phyloP scores from a whole-genome alignment of 2,329 filamentous ascomycete species.

The Alternaria arbusti region DNA sequence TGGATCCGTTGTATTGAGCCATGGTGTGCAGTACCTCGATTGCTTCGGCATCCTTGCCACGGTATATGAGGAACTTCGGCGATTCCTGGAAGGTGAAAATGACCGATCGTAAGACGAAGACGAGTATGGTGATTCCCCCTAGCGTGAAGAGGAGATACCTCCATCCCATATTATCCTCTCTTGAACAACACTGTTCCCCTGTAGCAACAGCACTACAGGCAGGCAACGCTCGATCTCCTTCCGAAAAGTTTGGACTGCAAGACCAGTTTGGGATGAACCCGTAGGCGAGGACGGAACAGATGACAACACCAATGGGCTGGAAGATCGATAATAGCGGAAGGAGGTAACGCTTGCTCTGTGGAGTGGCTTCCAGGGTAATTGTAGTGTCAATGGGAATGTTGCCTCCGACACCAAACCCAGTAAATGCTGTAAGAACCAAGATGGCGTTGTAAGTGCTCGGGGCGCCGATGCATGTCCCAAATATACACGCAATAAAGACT shows the following conservation, averaged over 20 bases:
- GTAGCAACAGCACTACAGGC: slow-evolving; percentile 51
- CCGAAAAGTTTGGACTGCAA: slow-evolving; percentile 60
- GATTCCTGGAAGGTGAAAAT: slow-evolving; percentile 64
- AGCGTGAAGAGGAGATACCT: slow-evolving; percentile 53
- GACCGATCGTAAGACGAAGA: slow-evolving; percentile 61
- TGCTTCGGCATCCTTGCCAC: slow-evolving; percentile 60
- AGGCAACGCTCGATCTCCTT: slow-evolving; percentile 48
- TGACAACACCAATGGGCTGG: slow-evolving; percentile 62
- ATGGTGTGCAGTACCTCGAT: slow-evolving; percentile 54
- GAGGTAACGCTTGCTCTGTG: slow-evolving; percentile 59
- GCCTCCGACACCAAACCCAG: slow-evolving; percentile 60
- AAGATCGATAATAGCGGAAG: slow-evolving; percentile 62
- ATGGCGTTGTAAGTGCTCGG: slow-evolving; percentile 59
- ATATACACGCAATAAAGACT: slow-evolving; percentile 61
- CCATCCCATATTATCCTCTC: slow-evolving; percentile 53
- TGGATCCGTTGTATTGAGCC: slow-evolving; percentile 51
- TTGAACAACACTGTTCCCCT: slow-evolving; percentile 47
- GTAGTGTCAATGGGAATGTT: slow-evolving; percentile 65
- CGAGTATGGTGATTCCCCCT: slow-evolving; percentile 47
- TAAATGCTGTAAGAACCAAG: slow-evolving; percentile 61
- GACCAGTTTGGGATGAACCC: slow-evolving; percentile 60
- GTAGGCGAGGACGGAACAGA: slow-evolving; percentile 60
- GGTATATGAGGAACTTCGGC: slow-evolving; percentile 64
- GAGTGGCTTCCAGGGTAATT: slow-evolving; percentile 63
- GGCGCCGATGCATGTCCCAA: slow-evolving; percentile 60